Evolutionary conservation across 768 basidiomycete genomes (phyloP), one percentile per base, ranked within the genome.

Genomic region (Mycena metata): DNA sequence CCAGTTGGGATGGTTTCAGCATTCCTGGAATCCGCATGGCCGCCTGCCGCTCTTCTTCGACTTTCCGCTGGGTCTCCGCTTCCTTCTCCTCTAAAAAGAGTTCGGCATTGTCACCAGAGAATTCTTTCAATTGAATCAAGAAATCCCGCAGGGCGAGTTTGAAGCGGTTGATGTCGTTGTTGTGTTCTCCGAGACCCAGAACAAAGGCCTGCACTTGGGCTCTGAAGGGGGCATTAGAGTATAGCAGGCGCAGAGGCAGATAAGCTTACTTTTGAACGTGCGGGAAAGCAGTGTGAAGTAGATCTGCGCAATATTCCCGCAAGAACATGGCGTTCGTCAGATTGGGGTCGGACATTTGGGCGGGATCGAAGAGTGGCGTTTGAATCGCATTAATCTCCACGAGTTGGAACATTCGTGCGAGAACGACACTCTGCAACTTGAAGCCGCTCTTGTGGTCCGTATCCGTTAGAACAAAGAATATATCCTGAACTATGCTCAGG

Each of bases 361-460:
- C 79, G 10, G 94, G 90, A 79, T 97, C 95, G 80, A 89, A 97
- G 60, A 99, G 79, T 5, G 96, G 94, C 2, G 91, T 89, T 69
- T 90, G 89, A 74, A 98, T 91, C 67, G 86, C 81, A 75, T 92
- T 91, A 54, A 86, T 86, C 79, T 96, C 93, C 42, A 97, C 94
- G 26, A 99, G 88, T 77, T 95, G 92, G 88, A 98, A 96, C 84
- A 99, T 88, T 36, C 95, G 89, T 19, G 95, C 93, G 50, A 99
- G 90, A n/a, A 99, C 85, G 73, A 94, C 83, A 73, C 93, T 94
- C 80, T 98, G 96, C 67, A 96, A 86, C 81, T 98, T 98, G 86
- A 98, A 98, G 30, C 97, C 96, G 74, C 95, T 96, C 89, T 98
- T 99, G 86, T 99, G 97, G 79, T 99, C 97, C 7, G 96, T 91